These are phyloP conservation scores for Spiromastix sp. DNA, from an alignment of 2,329 filamentous ascomycete genomes.

Conservation along the genomic window DNA sequence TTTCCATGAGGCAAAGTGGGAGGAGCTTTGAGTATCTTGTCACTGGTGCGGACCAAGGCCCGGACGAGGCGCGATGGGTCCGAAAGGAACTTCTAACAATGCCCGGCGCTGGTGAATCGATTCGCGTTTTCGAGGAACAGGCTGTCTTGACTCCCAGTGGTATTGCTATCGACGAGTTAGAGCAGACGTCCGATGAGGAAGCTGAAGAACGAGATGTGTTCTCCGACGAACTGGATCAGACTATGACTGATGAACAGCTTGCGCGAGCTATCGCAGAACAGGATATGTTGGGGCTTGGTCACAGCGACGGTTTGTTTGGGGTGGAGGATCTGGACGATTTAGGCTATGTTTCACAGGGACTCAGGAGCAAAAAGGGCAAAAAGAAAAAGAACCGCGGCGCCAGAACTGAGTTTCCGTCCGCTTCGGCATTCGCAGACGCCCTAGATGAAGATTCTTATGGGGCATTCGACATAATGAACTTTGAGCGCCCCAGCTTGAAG, in stretches of 20 bases:
- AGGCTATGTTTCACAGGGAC: conserved; percentile 5
- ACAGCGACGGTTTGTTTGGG: conserved; percentile 34
- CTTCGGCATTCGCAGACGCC: conserved; percentile 46
- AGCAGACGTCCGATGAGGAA: conserved; percentile 19
- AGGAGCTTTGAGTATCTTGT: conserved; percentile 42
- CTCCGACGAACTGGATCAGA: conserved; percentile 17
- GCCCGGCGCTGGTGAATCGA: conserved; percentile 16
- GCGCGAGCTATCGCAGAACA: conserved; percentile 52
- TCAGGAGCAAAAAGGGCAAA: conserved; percentile 3
- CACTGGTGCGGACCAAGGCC: conserved; percentile 33
- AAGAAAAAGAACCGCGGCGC: conserved; percentile 14
- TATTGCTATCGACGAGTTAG: conserved; percentile 1
- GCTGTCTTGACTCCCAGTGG: conserved; percentile 7
- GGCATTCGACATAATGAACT: conserved; percentile 79
- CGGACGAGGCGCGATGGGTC: conserved; percentile 43
- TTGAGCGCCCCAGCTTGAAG: conserved; percentile 57
- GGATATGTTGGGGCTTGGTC: conserved; percentile 52
- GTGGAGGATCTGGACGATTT: background rate
- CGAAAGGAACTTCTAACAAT: conserved; percentile 24
- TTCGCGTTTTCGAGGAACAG: conserved; percentile 25
- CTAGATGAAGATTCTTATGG: conserved; percentile 52
- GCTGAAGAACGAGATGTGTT: conserved; percentile 24
- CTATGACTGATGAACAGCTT: conserved; percentile 50
- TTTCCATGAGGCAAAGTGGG: conserved; percentile 36
- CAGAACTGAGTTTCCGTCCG: conserved; percentile 40